Evolutionary conservation across 225 moss, liverwort and hornwort genomes (phyloP).

Genomic region (Straminergon stramineum): DNA sequence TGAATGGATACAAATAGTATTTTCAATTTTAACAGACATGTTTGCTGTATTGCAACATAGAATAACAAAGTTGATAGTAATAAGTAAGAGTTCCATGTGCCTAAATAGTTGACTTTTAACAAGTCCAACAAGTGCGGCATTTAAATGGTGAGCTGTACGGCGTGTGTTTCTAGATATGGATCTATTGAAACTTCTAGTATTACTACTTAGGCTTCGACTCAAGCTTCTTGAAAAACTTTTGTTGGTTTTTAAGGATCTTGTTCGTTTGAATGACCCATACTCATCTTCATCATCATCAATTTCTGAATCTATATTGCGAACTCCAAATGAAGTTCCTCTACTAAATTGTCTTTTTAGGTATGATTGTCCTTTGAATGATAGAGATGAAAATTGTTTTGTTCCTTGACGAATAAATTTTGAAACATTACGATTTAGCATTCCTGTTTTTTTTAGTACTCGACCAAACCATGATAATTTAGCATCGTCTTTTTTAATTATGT

Average conservation of each 20-base stretch:
- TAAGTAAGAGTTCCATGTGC: conserved; percentile 38
- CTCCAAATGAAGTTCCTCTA: background rate
- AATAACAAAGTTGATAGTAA: conserved; percentile 60
- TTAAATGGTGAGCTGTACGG: conserved; percentile 9
- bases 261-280: background rate
- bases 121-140: conserved; percentile 28
- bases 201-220: background rate
- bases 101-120: conserved; percentile 51
- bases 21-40: conserved; percentile 15
- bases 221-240: conserved; percentile 22
- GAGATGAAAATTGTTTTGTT: conserved; percentile 8
- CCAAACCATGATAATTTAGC: conserved; percentile 68
- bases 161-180: conserved; percentile 25
- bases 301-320: background rate
- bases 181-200: conserved; percentile 25
- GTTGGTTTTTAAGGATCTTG: background rate
- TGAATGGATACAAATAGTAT: conserved; percentile 52
- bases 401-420: conserved; percentile 13
- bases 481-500: conserved; percentile 64
- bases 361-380: conserved; percentile 16
- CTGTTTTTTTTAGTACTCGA: conserved; percentile 1
- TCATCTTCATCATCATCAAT: conserved; percentile 4
- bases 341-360: conserved; percentile 14
- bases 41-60: conserved; percentile 43
- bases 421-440: background rate